phyloP scores from a whole-genome alignment of 805 yeast species.

The Kregervanrija fluxuum region DNA sequence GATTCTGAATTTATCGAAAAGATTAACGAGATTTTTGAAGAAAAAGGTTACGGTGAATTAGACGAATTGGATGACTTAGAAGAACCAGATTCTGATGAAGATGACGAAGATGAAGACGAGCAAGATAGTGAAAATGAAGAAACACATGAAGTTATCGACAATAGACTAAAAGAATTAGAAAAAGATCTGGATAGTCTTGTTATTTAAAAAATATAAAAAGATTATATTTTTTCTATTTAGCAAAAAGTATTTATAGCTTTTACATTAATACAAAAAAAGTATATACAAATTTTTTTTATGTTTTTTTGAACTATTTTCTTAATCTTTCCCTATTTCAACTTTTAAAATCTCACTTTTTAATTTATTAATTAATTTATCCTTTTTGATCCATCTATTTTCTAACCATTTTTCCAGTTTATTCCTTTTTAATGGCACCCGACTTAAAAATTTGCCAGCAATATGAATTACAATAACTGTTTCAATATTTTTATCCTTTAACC shows the following conservation, averaged over 20 bases:
- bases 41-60: constrained; percentile 71
- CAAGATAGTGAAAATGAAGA: constrained; percentile 50
- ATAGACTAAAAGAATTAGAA: constrained; percentile 36
- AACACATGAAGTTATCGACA: constrained; percentile 30
- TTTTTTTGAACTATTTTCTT: background rate
- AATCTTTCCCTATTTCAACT: constrained; percentile 1
- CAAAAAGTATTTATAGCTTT: no score
- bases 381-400: constrained; percentile 64
- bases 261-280: no score
- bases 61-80: constrained; percentile 95
- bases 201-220: no score
- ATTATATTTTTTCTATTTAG: no score
- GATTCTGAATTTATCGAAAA: constrained; percentile 65
- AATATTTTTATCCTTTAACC: constrained; percentile 24
- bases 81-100: constrained; percentile 65
- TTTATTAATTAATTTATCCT: constrained; percentile 46
- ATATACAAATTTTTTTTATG: constrained; percentile 14
- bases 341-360: constrained; percentile 24
- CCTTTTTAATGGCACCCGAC: constrained; percentile 45
- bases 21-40: constrained; percentile 56
- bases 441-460: constrained; percentile 38
- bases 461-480: constrained; percentile 34
- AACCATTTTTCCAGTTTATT: constrained; percentile 65
- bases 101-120: constrained; percentile 46
- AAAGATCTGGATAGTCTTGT: constrained; percentile 35